These are phyloP conservation scores for Dactylellina haptotyla DNA, from an alignment of 2,329 filamentous ascomycete species.

Conservation along the genomic window DNA sequence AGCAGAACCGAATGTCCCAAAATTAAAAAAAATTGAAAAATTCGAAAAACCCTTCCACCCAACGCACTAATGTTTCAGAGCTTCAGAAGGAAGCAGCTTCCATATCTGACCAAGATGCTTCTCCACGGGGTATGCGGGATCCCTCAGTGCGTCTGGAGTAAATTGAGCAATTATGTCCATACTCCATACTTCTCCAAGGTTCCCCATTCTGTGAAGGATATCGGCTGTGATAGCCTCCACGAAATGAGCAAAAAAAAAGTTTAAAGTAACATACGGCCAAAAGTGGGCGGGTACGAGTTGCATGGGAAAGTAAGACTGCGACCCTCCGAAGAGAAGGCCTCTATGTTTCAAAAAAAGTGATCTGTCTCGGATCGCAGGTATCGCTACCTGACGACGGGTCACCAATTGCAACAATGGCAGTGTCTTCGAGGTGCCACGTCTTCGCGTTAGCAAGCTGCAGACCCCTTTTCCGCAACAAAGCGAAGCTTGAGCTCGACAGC, in stretches of 20 bases:
- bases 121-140: conserved; percentile 46
- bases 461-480: conserved; percentile 30
- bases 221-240: conserved; percentile 42
- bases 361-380: conserved; percentile 25
- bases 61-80: neutral
- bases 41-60: neutral
- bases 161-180: neutral
- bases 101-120: conserved; percentile 16
- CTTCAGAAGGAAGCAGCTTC: conserved; percentile 24
- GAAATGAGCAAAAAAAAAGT: neutral
- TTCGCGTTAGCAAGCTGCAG: conserved; percentile 33
- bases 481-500: conserved; percentile 40
- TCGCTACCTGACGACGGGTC: too few species aligned
- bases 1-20: conserved; percentile 5
- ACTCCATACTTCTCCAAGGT: conserved; percentile 30
- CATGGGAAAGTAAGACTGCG: conserved; percentile 12
- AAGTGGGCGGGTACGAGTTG: neutral
- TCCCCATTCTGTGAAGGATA: conserved; percentile 38
- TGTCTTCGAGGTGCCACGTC: conserved; percentile 37
- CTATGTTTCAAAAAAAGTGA: conserved; percentile 32
- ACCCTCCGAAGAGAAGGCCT: conserved; percentile 17
- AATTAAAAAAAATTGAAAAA: conserved; percentile 29
- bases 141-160: conserved; percentile 9
- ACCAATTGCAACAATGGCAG: neutral
- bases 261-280: too few species aligned